Base-by-base conservation (phyloP, 2,329 filamentous ascomycete genomes). In the Bipolaris gigantea region DNA sequence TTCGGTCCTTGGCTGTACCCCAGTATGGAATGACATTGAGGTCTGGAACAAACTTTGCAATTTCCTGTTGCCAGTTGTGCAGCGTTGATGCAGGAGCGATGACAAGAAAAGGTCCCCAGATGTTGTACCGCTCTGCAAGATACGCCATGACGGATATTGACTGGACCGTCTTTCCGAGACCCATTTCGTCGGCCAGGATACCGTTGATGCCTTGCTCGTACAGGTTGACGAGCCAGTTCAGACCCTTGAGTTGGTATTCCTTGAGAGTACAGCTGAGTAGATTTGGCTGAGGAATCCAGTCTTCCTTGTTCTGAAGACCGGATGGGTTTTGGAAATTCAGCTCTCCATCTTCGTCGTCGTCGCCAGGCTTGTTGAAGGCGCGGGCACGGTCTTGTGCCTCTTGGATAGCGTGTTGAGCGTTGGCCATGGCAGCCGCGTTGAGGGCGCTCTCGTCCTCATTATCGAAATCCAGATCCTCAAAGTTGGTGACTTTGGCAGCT, bases 151-250 rank as follows among this genome's bases (percentile, higher is more conserved):
- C 93, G 0, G 94, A 97, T 59, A 99, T 99, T 19, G 93, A 97
- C 78, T 99, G 94, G 5, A 99, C 91, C 18, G 94, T 99, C 78
- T 99, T 99, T 74, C 94, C 94, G 21, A 99, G 89, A 85, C 94
- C 94, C 94, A 99, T 99, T 78, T 99, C 94, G 73, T 99, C 94
- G 61, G 94, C 94, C 60, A 99, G 81, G 67, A 99, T 99, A 76
- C 93, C 93, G 78, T 97, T 97, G 89, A 99, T 99, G 73, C 94
- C 94, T 76, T 99, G 94, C 76, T 99, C 94, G 79, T 99, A 99
- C 62, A 99, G 77, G 73, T 99, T 97, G 79, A 96, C 94, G 50
- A 99, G 85, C 94, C 94, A 99, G 73, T 97, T 99, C 74, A 99
- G 89, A 77, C 94, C 94, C 80, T 99, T 99, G 73, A 99, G 81